These are phyloP conservation scores for Allium fistulosum DNA, from an alignment of 106 monocot species.

Conservation along the genomic window DNA sequence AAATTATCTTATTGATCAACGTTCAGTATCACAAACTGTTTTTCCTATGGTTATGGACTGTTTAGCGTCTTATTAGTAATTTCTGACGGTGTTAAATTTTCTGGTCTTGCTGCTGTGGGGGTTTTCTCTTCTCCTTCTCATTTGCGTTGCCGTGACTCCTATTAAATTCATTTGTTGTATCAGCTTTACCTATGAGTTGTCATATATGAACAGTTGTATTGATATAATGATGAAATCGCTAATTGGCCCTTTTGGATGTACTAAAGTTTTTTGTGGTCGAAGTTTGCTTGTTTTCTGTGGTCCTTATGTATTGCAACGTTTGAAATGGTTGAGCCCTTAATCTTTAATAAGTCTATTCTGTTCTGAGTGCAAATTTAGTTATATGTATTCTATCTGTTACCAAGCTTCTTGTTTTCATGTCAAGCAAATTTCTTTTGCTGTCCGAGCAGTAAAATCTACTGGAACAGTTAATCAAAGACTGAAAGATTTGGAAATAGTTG, in stretches of 20 bases:
- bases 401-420: neutral
- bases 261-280: neutral
- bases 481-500: conserved; percentile 10
- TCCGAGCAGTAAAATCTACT: conserved; percentile 13
- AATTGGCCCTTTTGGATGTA: neutral
- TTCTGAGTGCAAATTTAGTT: conserved; percentile 5
- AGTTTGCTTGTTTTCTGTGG: conserved; percentile 3
- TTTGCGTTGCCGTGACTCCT: too few relatives aligned
- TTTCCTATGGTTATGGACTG: too few relatives aligned
- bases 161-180: too few relatives aligned
- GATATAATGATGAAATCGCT: neutral
- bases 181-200: too few relatives aligned
- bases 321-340: neutral
- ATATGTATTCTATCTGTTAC: neutral
- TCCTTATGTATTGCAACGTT: neutral
- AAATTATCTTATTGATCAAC: too few relatives aligned
- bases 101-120: too few relatives aligned
- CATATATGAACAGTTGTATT: too few relatives aligned
- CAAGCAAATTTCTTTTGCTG: neutral
- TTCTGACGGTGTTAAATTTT: too few relatives aligned
- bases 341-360: neutral
- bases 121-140: too few relatives aligned
- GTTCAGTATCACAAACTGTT: too few relatives aligned
- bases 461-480: neutral
- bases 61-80: too few relatives aligned